Base-by-base conservation (phyloP, 1,139 yeast genomes). In the Geotrichum reessii region DNA sequence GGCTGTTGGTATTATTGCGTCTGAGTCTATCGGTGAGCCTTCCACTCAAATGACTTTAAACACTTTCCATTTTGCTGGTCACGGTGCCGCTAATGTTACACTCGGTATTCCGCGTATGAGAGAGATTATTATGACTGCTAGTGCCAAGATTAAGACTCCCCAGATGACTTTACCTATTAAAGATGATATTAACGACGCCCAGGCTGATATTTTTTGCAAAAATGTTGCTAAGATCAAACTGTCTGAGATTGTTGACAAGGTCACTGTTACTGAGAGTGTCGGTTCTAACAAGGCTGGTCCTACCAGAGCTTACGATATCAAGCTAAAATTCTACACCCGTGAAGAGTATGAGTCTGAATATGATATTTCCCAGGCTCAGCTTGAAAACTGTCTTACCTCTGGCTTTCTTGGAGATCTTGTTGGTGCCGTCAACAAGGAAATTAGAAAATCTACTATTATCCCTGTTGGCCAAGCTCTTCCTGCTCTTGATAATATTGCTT, bases 21-120 rank as follows among this genome's bases (percentile, higher is more conserved):
- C 98, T 47, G 98, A 95, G 76, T 92, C 98, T 59, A 86, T 95
- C 72, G 99, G 99, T 77, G 99, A 95, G 76, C 99, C 99, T 56
- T 91, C 98, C 3, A 95, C 99, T 6, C 99, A 95, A 78, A 95
- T 95, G 99, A 95, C 99, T 22, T 82, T 95, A 71, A 95, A 95
- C 75, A 95, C 99, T 58, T 95, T 95, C 95, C 99, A 95, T 79
- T 95, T 95, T 71, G 99, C 99, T 67, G 99, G 99, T 73, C 99
- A 95, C 78, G 99, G 99, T 83, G 99, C 99, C 61, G 99, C 99
- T 55, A 95, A 95, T 75, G 99, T 95, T 66, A 95, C 99, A 0
- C 81, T 95, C 71, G 99, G 99, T 87, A 95, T 95, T 72, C 99
- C 99, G 54, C 97, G 99, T 84, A 86, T 95, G 92, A 87, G 99